Percentiles rank a stretch among this genome's conserved stretches.
These are phyloP conservation scores for Skeletonema potamos DNA, from an alignment of 108 stramenopile species.

Conservation along the genomic window DNA sequence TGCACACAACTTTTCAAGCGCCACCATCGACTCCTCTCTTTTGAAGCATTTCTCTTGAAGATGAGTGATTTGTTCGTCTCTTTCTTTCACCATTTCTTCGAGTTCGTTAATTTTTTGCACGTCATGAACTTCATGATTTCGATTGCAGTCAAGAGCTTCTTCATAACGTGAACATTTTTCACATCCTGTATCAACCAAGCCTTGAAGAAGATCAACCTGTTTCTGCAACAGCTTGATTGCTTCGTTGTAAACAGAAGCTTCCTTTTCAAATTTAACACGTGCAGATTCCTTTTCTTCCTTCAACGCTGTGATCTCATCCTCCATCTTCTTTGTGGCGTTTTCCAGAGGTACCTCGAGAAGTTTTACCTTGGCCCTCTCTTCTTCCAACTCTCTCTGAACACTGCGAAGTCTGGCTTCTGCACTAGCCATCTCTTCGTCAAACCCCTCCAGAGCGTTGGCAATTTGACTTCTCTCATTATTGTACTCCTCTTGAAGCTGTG, in stretches of 20 bases:
- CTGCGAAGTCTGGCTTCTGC: slow-evolving; percentile 35
- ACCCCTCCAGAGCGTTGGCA: slow-evolving; percentile 27
- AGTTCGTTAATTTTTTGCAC: not conserved
- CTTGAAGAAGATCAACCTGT: slow-evolving; percentile 20
- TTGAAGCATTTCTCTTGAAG: slow-evolving; percentile 11
- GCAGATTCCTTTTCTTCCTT: slow-evolving; percentile 13
- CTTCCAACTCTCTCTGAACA: slow-evolving; percentile 27
- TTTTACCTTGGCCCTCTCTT: slow-evolving; percentile 7
- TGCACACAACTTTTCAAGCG: slow-evolving; percentile 20
- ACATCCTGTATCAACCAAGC: not conserved
- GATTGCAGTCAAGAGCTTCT: not conserved
- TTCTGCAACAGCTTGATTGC: slow-evolving; percentile 39
- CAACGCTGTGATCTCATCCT: slow-evolving; percentile 13
- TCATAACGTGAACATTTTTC: slow-evolving; percentile 5
- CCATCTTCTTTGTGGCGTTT: slow-evolving; percentile 11
- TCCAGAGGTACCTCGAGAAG: slow-evolving; percentile 5
- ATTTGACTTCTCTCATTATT: slow-evolving; percentile 28
- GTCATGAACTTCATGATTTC: not conserved
- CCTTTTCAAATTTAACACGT: slow-evolving; percentile 19
- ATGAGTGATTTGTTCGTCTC: slow-evolving; percentile 13
- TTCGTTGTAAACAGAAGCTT: slow-evolving; percentile 36
- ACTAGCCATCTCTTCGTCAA: slow-evolving; percentile 40
- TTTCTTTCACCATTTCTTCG: slow-evolving; percentile 4
- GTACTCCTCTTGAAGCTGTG: slow-evolving; percentile 21
- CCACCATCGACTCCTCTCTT: not conserved